Percentiles rank a stretch among this genome's conserved stretches.
Evolutionary conservation across 2,329 filamentous ascomycete species (phyloP).

Genomic region (Chaetomium globosum): DNA sequence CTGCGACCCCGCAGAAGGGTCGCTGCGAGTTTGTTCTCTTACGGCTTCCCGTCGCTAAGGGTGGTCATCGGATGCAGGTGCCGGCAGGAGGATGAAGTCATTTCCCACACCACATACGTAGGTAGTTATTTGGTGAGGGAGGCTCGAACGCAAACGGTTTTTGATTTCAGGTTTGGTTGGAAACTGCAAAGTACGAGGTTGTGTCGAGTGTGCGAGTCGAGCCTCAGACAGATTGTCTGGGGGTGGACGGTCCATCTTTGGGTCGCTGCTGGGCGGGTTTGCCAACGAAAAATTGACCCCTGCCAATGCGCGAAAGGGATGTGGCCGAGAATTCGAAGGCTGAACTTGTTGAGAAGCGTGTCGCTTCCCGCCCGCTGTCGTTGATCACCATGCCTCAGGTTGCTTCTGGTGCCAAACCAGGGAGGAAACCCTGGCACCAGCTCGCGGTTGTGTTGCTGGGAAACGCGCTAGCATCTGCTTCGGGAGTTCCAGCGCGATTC

Average conservation of each 20-base stretch:
- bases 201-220: not conserved
- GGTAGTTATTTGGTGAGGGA: not conserved
- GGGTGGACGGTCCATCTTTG: too few relatives aligned
- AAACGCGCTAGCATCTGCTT: slow-evolving; percentile 2
- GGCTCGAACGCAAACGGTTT: not conserved
- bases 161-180: not conserved
- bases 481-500: slow-evolving; percentile 6
- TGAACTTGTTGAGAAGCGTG: not conserved
- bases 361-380: not conserved
- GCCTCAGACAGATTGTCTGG: not conserved
- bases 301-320: not conserved
- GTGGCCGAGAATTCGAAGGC: not conserved
- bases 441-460: slow-evolving; percentile 3
- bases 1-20: not conserved
- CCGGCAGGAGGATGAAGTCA: slow-evolving; percentile 5
- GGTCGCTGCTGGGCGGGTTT: not conserved
- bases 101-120: not conserved
- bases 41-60: slow-evolving; percentile 1
- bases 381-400: not conserved
- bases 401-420: slow-evolving; percentile 5
- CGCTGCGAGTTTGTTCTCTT: not conserved
- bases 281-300: not conserved
- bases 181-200: not conserved
- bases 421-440: not conserved
- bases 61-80: slow-evolving; percentile 8